A percentile compares a stretch with the other conserved stretches of the same genome.
Evolutionary conservation across 1,139 yeast species (phyloP).

Genomic region (Blastobotrys niveus): DNA sequence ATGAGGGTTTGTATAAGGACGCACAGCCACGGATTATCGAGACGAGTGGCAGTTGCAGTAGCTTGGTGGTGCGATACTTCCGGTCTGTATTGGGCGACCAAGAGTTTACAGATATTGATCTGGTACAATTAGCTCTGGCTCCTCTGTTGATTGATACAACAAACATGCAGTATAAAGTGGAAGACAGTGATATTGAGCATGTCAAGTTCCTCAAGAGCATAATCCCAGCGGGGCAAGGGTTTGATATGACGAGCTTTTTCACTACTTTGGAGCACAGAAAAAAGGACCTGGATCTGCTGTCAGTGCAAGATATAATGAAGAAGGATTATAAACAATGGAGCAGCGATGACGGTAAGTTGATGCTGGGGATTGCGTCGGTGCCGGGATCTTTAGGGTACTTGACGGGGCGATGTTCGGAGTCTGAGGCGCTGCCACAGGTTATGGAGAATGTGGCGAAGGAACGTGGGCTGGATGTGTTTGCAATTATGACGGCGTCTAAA

Average conservation of each 20-base stretch:
- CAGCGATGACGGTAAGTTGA: slow-evolving; percentile 38
- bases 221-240: background rate
- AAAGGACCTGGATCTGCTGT: slow-evolving; percentile 55
- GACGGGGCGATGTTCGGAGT: slow-evolving; percentile 35
- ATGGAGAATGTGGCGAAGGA: slow-evolving; percentile 27
- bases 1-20: slow-evolving; percentile 47
- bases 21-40: slow-evolving; percentile 55
- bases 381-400: slow-evolving; percentile 60
- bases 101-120: slow-evolving; percentile 30
- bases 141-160: slow-evolving; percentile 73
- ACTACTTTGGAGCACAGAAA: slow-evolving; percentile 49
- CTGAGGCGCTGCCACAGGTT: slow-evolving; percentile 25
- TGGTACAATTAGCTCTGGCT: slow-evolving; percentile 49
- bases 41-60: slow-evolving; percentile 71
- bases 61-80: slow-evolving; percentile 66
- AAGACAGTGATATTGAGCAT: slow-evolving; percentile 46
- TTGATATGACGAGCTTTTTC: slow-evolving; percentile 30
- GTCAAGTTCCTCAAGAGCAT: slow-evolving; percentile 23
- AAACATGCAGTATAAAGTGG: slow-evolving; percentile 54
- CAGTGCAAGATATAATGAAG: slow-evolving; percentile 54
- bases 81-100: slow-evolving; percentile 11
- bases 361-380: slow-evolving; percentile 65
- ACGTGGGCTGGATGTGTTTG: slow-evolving; percentile 46
- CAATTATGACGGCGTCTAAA: slow-evolving; percentile 59
- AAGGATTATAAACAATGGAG: slow-evolving; percentile 85